These are phyloP conservation scores for Erodium texanum DNA, from an alignment of 441 rosid species.

Conservation along the genomic window DNA sequence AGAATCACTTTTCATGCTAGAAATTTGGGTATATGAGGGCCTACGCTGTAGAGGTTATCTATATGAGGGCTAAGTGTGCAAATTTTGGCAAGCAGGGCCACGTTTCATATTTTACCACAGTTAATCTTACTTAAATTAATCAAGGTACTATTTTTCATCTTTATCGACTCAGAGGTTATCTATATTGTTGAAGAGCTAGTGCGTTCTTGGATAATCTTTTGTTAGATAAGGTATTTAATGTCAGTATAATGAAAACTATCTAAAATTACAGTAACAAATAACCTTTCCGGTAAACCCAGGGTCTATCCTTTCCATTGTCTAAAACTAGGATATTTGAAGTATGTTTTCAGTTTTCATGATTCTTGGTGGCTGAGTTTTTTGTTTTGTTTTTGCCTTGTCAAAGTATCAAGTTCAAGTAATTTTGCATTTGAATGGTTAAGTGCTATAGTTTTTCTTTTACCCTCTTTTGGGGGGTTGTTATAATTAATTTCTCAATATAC, in stretches of 20 bases:
- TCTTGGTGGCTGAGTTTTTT: background rate
- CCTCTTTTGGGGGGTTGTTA: background rate
- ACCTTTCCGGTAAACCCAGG: background rate
- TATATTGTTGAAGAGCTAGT: too few species aligned
- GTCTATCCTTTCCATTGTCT: background rate
- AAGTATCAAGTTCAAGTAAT: too few species aligned
- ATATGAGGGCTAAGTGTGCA: too few species aligned
- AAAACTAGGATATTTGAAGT: background rate
- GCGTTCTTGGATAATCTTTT: too few species aligned
- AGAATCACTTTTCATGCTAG: background rate
- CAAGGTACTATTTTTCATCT: too few species aligned
- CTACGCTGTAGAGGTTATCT: too few species aligned
- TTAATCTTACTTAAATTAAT: too few species aligned
- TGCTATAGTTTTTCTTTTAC: background rate
- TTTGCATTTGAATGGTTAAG: background rate
- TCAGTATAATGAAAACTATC: background rate
- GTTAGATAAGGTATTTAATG: too few species aligned
- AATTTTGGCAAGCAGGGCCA: too few species aligned
- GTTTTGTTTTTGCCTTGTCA: background rate
- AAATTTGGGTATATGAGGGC: background rate
- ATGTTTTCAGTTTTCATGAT: background rate
- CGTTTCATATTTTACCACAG: too few species aligned
- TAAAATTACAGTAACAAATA: too few species aligned
- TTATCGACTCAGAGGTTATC: too few species aligned
- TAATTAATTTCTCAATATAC: background rate